Conservation (phyloP, 2,329 filamentous ascomycete genomes). For the Diaporthe velutina region DNA sequence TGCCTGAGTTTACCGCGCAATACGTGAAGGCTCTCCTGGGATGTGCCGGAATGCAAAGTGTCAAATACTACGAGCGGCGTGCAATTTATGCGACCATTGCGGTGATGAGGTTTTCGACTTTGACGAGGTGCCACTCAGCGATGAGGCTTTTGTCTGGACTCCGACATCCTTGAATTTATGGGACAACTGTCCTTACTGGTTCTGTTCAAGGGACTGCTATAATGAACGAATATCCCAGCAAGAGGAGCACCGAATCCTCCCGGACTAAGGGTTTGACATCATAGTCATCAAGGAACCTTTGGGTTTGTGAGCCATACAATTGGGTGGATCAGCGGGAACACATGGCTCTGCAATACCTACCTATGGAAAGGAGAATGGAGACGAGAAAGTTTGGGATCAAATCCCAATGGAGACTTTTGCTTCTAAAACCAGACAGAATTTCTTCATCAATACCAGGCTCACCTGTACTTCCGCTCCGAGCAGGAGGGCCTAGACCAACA, state of each 20-base stretch:
- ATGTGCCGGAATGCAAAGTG: background rate
- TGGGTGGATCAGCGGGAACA: background rate
- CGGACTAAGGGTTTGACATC: background rate
- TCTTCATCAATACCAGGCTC: background rate
- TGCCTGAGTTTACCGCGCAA: background rate
- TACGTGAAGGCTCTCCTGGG: background rate
- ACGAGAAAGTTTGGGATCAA: background rate
- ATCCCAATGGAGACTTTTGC: no score
- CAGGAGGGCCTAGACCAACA: background rate
- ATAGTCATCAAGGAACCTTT: background rate
- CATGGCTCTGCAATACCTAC: background rate
- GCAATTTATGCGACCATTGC: background rate
- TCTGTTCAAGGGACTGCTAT: background rate
- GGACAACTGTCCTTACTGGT: background rate
- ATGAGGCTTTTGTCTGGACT: background rate
- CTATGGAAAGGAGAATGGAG: background rate
- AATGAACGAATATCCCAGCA: background rate
- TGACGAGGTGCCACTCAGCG: rapidly evolving
- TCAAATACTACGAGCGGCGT: background rate
- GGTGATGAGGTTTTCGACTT: rapidly evolving
- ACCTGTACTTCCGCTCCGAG: background rate
- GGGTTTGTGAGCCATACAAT: background rate
- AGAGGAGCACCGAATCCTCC: no score
- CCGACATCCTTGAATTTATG: background rate
- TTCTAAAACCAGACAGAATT: rapidly evolving